A percentile compares a stretch with the other conserved stretches of the same genome.
phyloP scores from a whole-genome alignment of 495 filamentous ascomycete species.

The Cairneyella variabilis region DNA sequence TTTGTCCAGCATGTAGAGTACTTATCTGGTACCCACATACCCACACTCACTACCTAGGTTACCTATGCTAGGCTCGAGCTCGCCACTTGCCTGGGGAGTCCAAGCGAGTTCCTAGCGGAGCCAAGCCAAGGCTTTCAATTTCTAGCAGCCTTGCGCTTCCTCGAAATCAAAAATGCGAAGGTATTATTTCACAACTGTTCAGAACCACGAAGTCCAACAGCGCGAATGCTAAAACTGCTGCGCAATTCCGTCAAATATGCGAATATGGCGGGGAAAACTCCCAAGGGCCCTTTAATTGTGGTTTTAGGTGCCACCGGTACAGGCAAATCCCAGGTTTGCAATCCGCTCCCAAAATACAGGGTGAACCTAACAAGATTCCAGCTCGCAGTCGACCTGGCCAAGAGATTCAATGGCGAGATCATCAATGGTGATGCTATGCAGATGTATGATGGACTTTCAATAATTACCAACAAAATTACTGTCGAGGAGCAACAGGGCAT shows the following conservation, averaged over 20 bases:
- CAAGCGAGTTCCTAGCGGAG: no score
- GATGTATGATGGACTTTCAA: conserved; percentile 87
- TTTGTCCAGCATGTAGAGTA: no score
- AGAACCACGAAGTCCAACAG: background rate
- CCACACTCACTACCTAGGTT: no score
- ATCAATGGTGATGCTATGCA: conserved; percentile 99
- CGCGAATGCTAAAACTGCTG: conserved; percentile 15
- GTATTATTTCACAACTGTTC: no score
- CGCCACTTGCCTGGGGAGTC: no score
- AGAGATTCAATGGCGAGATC: conserved; percentile 83
- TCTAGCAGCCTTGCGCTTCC: no score
- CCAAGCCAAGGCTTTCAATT: no score
- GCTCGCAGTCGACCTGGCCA: conserved; percentile 90
- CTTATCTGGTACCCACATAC: no score
- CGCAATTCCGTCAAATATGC: background rate
- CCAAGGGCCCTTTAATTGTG: conserved; percentile 62
- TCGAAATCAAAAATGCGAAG: no score
- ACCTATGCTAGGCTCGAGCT: no score
- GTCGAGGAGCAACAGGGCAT: conserved; percentile 71
- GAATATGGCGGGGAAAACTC: conserved; percentile 12
- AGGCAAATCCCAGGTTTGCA: conserved; percentile 88
- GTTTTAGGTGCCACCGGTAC: conserved; percentile 93
- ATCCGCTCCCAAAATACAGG: background rate
- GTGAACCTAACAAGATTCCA: conserved; percentile 34
- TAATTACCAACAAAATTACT: conserved; percentile 93